Percentiles rank a stretch among this genome's conserved stretches.
Conservation (phyloP, 2,329 filamentous ascomycete species). For the Nigrospora osmanthi region DNA sequence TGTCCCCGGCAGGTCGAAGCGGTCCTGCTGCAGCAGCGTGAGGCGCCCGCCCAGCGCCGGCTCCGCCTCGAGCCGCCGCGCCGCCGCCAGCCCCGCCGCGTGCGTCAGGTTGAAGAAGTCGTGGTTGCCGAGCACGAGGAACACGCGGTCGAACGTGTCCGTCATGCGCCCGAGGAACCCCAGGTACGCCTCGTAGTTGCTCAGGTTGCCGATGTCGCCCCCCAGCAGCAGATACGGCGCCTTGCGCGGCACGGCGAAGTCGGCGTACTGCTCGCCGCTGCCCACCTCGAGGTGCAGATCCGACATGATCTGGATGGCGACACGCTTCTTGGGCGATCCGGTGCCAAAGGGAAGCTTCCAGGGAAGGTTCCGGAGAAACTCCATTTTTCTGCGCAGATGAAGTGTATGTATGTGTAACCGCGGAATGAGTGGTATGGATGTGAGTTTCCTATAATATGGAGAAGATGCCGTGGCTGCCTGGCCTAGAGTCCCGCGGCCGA, state of each 20-base stretch:
- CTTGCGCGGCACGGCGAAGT: constrained; percentile 29
- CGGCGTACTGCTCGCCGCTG: constrained; percentile 26
- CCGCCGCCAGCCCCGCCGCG: constrained; percentile 26
- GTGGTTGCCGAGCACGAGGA: constrained; percentile 45
- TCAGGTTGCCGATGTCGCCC: constrained; percentile 42
- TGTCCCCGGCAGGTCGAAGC: constrained; percentile 30
- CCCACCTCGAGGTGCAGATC: constrained; percentile 42
- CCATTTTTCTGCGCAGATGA: too few species aligned
- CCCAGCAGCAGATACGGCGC: constrained; percentile 36
- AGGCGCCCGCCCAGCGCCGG: constrained; percentile 26
- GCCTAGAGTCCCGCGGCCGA: too few species aligned
- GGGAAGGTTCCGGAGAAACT: too few species aligned
- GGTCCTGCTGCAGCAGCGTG: constrained; percentile 32
- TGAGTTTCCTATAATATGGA: too few species aligned
- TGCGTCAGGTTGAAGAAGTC: constrained; percentile 41
- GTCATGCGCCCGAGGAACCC: constrained; percentile 33
- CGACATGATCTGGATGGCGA: constrained; percentile 33
- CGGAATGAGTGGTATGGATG: too few species aligned
- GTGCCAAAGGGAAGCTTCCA: too few species aligned
- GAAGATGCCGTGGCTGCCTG: too few species aligned
- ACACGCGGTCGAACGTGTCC: constrained; percentile 32
- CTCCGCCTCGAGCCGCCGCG: constrained; percentile 28
- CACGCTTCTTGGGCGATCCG: not conserved
- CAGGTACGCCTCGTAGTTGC: constrained; percentile 35
- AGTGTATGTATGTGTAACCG: too few species aligned